These are phyloP conservation scores for Purshia tridentata DNA, from an alignment of 306 rosid genomes.

Conservation along the genomic window DNA sequence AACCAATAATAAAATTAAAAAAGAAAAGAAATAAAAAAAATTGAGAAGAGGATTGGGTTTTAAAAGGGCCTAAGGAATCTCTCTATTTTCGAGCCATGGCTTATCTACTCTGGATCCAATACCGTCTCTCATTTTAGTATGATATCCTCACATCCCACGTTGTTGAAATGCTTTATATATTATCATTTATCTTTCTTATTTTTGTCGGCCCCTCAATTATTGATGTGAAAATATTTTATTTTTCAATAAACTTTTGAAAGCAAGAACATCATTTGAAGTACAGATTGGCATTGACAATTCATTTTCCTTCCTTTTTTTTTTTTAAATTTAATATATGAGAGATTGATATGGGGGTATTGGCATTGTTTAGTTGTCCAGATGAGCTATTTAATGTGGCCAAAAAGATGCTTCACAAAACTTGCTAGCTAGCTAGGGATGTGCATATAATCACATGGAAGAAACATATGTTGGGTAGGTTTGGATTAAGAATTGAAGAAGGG, in stretches of 20 bases:
- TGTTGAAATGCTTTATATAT: slow-evolving; percentile 29
- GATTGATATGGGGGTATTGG: too few species aligned
- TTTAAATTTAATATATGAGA: not conserved
- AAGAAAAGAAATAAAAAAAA: not conserved
- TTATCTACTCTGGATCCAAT: slow-evolving; percentile 67
- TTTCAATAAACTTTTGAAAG: slow-evolving; percentile 22
- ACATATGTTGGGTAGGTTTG: slow-evolving; percentile 25
- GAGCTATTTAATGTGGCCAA: not conserved
- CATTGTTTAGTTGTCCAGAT: slow-evolving; percentile 1
- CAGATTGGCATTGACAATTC: not conserved
- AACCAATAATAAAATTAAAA: slow-evolving; percentile 14
- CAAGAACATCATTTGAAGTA: not conserved
- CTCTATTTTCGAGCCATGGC: slow-evolving; percentile 34
- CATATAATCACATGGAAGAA: slow-evolving; percentile 49
- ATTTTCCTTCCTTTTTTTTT: not conserved
- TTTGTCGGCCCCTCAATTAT: slow-evolving; percentile 36
- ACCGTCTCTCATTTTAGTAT: slow-evolving; percentile 43
- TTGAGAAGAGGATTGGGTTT: slow-evolving; percentile 3
- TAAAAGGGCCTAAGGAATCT: slow-evolving; percentile 42
- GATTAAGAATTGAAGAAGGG: slow-evolving; percentile 36
- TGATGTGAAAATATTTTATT: slow-evolving; percentile 26
- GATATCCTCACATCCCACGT: slow-evolving; percentile 51
- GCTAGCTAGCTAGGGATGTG: slow-evolving; percentile 16
- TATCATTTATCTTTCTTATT: slow-evolving; percentile 9
- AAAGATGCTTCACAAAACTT: slow-evolving; percentile 32